These are phyloP conservation scores for Geosmithia flava DNA, from an alignment of 2,329 filamentous ascomycete genomes.

Conservation along the genomic window DNA sequence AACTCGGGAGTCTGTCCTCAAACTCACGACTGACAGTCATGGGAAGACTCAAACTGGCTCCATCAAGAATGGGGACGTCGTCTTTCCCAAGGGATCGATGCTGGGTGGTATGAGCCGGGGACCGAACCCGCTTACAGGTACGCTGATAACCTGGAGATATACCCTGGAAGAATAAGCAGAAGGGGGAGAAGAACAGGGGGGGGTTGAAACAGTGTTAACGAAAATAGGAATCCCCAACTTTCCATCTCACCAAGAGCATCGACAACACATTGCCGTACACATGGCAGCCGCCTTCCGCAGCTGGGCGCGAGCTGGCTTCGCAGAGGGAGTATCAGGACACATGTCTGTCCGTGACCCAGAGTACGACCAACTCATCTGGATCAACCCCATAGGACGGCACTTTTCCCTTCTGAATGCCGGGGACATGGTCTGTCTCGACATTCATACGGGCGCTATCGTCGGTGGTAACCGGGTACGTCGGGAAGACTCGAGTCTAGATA, in stretches of 20 bases:
- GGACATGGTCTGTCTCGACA: conserved; percentile 56
- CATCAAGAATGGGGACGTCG: too few species aligned
- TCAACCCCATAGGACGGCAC: conserved; percentile 54
- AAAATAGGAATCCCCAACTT: conserved; percentile 28
- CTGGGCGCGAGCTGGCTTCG: conserved; percentile 16
- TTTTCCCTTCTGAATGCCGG: conserved; percentile 54
- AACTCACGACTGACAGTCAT: too few species aligned
- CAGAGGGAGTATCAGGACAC: conserved; percentile 30
- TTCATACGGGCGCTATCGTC: conserved; percentile 42
- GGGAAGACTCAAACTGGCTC: too few species aligned
- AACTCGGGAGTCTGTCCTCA: too few species aligned
- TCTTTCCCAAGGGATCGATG: too few species aligned
- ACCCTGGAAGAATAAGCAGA: background rate
- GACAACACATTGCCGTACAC: conserved; percentile 52
- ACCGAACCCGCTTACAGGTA: too few species aligned
- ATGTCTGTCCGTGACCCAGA: conserved; percentile 58
- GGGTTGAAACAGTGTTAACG: too few species aligned
- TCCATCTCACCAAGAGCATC: conserved; percentile 27
- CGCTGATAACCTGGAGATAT: too few species aligned
- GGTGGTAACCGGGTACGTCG: conserved; percentile 41
- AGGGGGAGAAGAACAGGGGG: too few species aligned
- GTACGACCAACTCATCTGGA: conserved; percentile 52
- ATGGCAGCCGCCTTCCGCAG: conserved; percentile 46
- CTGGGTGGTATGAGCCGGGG: too few species aligned
- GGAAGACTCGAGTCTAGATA: too few species aligned